Conservation (phyloP, 2,329 filamentous ascomycete genomes). For the Ustulina deusta region DNA sequence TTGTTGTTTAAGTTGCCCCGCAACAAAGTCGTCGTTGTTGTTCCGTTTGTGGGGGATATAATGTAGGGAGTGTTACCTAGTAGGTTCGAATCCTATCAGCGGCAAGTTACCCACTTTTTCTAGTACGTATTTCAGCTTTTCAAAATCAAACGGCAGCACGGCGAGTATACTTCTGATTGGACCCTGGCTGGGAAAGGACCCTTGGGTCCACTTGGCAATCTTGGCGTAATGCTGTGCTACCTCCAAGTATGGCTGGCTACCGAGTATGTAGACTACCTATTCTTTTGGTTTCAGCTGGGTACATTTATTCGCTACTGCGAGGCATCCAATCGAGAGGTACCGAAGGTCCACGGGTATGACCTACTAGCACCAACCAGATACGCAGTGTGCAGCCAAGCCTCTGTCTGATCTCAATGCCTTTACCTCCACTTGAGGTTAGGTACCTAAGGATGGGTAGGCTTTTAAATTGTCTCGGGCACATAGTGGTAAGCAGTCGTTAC, state of each 20-base stretch:
- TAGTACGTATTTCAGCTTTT: background rate
- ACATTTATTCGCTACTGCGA: background rate
- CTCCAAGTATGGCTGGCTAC: background rate
- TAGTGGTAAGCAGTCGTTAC: background rate
- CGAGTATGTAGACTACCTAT: background rate
- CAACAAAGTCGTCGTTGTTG: background rate
- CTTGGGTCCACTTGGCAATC: background rate
- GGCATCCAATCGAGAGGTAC: background rate
- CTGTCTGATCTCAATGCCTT: too few species aligned
- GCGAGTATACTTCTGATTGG: background rate
- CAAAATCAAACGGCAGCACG: background rate
- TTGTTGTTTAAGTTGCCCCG: constrained; percentile 1
- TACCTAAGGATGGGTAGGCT: too few species aligned
- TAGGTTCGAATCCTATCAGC: too few species aligned
- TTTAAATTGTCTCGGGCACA: constrained; percentile 4
- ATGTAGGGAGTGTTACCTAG: too few species aligned
- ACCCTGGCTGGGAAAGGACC: background rate
- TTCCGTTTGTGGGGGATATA: background rate
- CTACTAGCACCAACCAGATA: background rate
- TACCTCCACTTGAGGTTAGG: too few species aligned
- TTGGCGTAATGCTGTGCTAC: background rate
- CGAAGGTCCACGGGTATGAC: background rate
- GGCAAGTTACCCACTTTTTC: too few species aligned
- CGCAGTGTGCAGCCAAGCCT: background rate
- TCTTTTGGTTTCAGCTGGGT: background rate